phyloP scores from a whole-genome alignment of 805 yeast species.

The Candida xiaguanensis region DNA sequence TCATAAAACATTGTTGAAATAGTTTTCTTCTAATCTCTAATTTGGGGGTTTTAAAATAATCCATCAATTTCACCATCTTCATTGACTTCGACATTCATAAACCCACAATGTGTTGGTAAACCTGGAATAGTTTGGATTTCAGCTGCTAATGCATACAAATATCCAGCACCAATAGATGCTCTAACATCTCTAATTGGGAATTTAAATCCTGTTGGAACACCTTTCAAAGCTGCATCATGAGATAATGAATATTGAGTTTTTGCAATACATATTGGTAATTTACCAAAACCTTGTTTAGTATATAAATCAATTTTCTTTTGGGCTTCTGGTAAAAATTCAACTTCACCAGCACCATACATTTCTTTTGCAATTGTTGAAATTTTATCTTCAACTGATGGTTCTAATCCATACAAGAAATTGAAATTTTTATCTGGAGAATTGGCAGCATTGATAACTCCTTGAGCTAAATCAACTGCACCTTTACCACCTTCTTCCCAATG shows the following conservation, averaged over 20 bases:
- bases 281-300: slow-evolving; percentile 70
- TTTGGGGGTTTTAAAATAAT: slow-evolving; percentile 59
- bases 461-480: slow-evolving; percentile 73
- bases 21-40: neutral
- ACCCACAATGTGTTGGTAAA: slow-evolving; percentile 79
- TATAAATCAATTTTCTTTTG: slow-evolving; percentile 63
- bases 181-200: slow-evolving; percentile 81
- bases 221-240: slow-evolving; percentile 78
- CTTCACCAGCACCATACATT: slow-evolving; percentile 75
- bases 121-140: slow-evolving; percentile 87
- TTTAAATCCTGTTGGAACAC: slow-evolving; percentile 76
- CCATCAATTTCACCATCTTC: slow-evolving; percentile 83
- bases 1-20: slow-evolving; percentile 7
- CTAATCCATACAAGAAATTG: slow-evolving; percentile 58
- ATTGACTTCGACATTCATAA: slow-evolving; percentile 80
- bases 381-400: slow-evolving; percentile 64
- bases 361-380: slow-evolving; percentile 63
- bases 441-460: slow-evolving; percentile 64
- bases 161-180: slow-evolving; percentile 80
- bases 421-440: slow-evolving; percentile 42
- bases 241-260: slow-evolving; percentile 83
- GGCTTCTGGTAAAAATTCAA: slow-evolving; percentile 68
- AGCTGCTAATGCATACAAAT: slow-evolving; percentile 79
- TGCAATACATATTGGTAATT: slow-evolving; percentile 80
- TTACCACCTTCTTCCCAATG: slow-evolving; percentile 87